Evolutionary conservation across 805 yeast genomes (phyloP).

Genomic region (Yarrowia porcina): DNA sequence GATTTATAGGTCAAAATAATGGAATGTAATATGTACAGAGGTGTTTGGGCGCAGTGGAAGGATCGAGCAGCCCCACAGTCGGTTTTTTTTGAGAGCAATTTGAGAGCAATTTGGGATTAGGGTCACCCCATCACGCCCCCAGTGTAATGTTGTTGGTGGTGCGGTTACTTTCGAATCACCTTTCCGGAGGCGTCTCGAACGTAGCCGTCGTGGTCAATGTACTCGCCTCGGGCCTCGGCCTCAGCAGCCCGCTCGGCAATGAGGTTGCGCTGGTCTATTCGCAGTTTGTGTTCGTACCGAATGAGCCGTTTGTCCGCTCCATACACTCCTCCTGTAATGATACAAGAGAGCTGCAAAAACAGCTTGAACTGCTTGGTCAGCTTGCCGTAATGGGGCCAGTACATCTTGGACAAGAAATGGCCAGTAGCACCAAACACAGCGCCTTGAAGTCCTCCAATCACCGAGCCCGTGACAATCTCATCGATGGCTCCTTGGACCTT

Average conservation of each 20-base stretch:
- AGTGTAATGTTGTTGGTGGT: too few relatives aligned
- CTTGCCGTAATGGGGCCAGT: conserved; percentile 13
- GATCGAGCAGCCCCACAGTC: too few relatives aligned
- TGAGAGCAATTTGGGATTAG: neutral
- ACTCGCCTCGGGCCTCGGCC: conserved; percentile 25
- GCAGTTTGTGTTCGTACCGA: conserved; percentile 23
- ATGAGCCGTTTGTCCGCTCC: conserved; percentile 24
- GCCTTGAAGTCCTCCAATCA: conserved; percentile 22
- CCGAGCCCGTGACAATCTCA: conserved; percentile 23
- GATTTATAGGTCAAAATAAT: neutral
- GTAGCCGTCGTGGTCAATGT: conserved; percentile 10
- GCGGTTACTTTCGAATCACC: neutral
- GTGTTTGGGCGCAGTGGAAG: neutral
- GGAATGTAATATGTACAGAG: neutral
- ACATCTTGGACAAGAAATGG: neutral
- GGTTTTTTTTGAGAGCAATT: neutral
- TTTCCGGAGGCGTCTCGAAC: conserved; percentile 9
- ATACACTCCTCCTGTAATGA: conserved; percentile 20
- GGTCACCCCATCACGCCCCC: too few relatives aligned
- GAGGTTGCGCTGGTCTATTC: neutral
- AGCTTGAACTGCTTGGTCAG: conserved; percentile 24
- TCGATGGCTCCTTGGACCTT: conserved; percentile 32
- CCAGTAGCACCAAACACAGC: neutral
- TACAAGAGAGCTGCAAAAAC: conserved; percentile 15
- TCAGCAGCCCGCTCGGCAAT: conserved; percentile 17